These are phyloP conservation scores for Yarrowia porcina DNA, from an alignment of 805 yeast genomes.

Conservation along the genomic window DNA sequence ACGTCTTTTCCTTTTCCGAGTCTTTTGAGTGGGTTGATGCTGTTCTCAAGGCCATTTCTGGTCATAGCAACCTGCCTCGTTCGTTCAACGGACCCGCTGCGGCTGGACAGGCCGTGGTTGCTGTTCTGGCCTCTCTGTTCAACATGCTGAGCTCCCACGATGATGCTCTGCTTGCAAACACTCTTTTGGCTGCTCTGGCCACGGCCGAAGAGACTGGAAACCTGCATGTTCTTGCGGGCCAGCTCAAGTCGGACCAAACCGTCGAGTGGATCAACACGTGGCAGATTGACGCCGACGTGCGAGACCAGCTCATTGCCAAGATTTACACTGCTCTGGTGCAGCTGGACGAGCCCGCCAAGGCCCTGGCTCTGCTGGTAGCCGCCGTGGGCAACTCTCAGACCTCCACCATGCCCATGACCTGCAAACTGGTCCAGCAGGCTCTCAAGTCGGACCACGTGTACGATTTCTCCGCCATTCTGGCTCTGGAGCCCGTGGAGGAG, in stretches of 20 bases:
- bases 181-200: slow-evolving; percentile 38
- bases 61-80: slow-evolving; percentile 10
- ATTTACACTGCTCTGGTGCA: slow-evolving; percentile 33
- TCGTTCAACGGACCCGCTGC: slow-evolving; percentile 28
- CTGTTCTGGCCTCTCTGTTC: slow-evolving; percentile 42
- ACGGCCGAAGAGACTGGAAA: slow-evolving; percentile 39
- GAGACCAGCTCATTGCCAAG: slow-evolving; percentile 33
- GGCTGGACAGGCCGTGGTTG: slow-evolving; percentile 35
- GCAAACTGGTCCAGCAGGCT: slow-evolving; percentile 32
- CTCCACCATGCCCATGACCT: slow-evolving; percentile 30
- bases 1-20: slow-evolving; percentile 38
- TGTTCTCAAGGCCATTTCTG: slow-evolving; percentile 36
- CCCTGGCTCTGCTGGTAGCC: slow-evolving; percentile 30
- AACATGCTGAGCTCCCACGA: slow-evolving; percentile 37
- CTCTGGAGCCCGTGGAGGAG: slow-evolving; percentile 35
- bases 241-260: slow-evolving; percentile 37
- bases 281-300: slow-evolving; percentile 34
- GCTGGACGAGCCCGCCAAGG: slow-evolving; percentile 30
- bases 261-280: slow-evolving; percentile 42
- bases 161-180: slow-evolving; percentile 36
- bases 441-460: slow-evolving; percentile 33
- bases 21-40: slow-evolving; percentile 34
- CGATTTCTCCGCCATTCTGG: slow-evolving; percentile 36
- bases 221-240: slow-evolving; percentile 38
- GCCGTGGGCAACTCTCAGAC: slow-evolving; percentile 26